A percentile compares a stretch with the other conserved stretches of the same genome.
phyloP scores from a whole-genome alignment of 768 basidiomycete genomes.

The Boletus bicolor region DNA sequence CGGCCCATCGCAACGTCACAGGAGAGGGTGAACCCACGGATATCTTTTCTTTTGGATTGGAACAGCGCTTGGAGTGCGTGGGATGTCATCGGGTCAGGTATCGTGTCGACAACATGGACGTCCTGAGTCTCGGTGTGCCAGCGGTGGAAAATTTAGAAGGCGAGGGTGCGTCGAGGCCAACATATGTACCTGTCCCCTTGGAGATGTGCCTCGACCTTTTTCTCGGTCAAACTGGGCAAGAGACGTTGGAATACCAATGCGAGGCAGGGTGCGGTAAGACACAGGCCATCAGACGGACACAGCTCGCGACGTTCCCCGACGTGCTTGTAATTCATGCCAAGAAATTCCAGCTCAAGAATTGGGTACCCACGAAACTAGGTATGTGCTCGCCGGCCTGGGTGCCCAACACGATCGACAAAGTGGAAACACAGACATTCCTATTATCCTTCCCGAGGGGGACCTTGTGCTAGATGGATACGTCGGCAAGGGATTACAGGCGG shows the following conservation, averaged over 20 bases:
- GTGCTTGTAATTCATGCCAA: conserved; percentile 86
- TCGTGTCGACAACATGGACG: conserved; percentile 69
- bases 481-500: conserved; percentile 65
- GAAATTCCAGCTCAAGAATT: conserved; percentile 93
- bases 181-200: conserved; percentile 63
- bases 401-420: background rate
- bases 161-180: conserved; percentile 37
- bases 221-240: conserved; percentile 42
- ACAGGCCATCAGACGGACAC: conserved; percentile 63
- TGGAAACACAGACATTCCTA: conserved; percentile 67
- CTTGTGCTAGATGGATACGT: conserved; percentile 63
- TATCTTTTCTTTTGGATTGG: conserved; percentile 76
- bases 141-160: conserved; percentile 39
- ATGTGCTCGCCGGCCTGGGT: conserved; percentile 18
- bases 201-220: conserved; percentile 58
- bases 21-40: conserved; percentile 59
- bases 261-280: conserved; percentile 69
- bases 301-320: conserved; percentile 84
- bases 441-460: conserved; percentile 61
- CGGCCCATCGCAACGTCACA: background rate
- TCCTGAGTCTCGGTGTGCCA: conserved; percentile 78
- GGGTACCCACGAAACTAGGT: conserved; percentile 97
- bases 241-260: conserved; percentile 79
- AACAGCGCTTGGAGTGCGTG: conserved; percentile 83
- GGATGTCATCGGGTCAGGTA: conserved; percentile 82